Evolutionary conservation across 495 filamentous ascomycete genomes (phyloP).

Genomic region (Patellaria atrata): DNA sequence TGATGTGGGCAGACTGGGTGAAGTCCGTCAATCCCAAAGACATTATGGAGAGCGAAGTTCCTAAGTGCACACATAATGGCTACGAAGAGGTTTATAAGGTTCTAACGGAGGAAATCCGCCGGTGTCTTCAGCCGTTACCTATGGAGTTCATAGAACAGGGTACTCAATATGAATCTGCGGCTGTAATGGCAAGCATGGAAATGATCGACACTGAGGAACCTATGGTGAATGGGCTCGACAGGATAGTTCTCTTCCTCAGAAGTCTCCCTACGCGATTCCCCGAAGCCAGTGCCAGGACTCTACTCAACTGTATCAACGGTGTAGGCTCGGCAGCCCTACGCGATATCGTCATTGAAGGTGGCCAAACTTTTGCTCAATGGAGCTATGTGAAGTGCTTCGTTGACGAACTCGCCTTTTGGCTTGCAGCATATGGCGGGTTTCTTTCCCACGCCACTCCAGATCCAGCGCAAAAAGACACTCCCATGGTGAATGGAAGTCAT

Average conservation of each 20-base stretch:
- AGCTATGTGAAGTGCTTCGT: constrained; percentile 98
- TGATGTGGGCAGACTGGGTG: constrained; percentile 92
- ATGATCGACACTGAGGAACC: constrained; percentile 30
- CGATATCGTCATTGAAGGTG: constrained; percentile 68
- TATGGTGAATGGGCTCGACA: constrained; percentile 48
- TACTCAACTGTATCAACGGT: constrained; percentile 54
- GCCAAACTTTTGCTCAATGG: constrained; percentile 84
- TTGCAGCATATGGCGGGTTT: constrained; percentile 86
- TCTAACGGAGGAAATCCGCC: constrained; percentile 57
- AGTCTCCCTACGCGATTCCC: constrained; percentile 64
- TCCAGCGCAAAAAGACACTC: constrained; percentile 5
- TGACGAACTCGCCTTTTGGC: constrained; percentile 87
- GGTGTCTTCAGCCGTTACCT: constrained; percentile 52
- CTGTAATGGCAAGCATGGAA: too few relatives aligned
- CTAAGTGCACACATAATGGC: constrained; percentile 45
- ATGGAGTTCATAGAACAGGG: too few relatives aligned
- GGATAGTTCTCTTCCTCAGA: constrained; percentile 70
- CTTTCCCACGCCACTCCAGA: constrained; percentile 40
- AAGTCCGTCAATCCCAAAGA: constrained; percentile 54
- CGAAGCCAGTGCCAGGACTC: constrained; percentile 46
- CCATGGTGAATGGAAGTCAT: constrained; percentile 11
- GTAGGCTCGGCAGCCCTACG: constrained; percentile 56
- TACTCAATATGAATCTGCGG: constrained; percentile 38
- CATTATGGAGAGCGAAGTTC: constrained; percentile 34
- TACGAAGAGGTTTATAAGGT: constrained; percentile 55